Evolutionary conservation across 345 rosid genomes (phyloP).

Genomic region (Viola odorata): DNA sequence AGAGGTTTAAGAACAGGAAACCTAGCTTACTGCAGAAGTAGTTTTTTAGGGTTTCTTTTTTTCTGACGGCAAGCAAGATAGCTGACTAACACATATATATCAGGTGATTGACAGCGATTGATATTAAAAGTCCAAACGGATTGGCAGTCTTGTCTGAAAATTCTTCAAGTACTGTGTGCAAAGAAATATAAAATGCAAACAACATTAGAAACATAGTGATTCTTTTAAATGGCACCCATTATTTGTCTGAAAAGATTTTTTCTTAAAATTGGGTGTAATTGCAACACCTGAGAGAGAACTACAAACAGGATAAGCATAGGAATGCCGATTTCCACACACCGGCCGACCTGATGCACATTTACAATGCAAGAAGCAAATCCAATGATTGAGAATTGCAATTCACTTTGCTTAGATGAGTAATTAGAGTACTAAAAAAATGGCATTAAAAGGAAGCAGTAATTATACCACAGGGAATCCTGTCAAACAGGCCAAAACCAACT

Average conservation of each 20-base stretch:
- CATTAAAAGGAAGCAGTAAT: neutral
- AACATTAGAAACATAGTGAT: too few species aligned
- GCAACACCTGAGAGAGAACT: slow-evolving; percentile 71
- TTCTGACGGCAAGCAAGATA: too few species aligned
- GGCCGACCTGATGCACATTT: slow-evolving; percentile 53
- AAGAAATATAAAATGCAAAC: too few species aligned
- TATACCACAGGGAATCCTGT: slow-evolving; percentile 97
- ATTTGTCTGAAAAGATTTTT: neutral
- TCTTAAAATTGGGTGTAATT: neutral
- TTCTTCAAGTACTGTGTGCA: slow-evolving; percentile 72
- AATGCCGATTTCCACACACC: slow-evolving; percentile 82
- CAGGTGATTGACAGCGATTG: slow-evolving; percentile 52
- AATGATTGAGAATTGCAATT: too few species aligned
- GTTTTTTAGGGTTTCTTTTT: too few species aligned
- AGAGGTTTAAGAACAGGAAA: too few species aligned
- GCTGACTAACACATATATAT: too few species aligned
- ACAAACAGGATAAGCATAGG: slow-evolving; percentile 87
- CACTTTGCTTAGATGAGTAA: neutral
- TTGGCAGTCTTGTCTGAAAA: slow-evolving; percentile 58
- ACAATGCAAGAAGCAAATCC: slow-evolving; percentile 2
- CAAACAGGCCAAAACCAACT: slow-evolving; percentile 90
- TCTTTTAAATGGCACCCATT: too few species aligned
- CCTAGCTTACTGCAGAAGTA: too few species aligned
- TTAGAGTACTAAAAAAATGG: neutral
- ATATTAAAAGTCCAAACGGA: slow-evolving; percentile 77